Base-by-base conservation (phyloP, 768 basidiomycete genomes). In the Pilatotrama ljubarskyi region DNA sequence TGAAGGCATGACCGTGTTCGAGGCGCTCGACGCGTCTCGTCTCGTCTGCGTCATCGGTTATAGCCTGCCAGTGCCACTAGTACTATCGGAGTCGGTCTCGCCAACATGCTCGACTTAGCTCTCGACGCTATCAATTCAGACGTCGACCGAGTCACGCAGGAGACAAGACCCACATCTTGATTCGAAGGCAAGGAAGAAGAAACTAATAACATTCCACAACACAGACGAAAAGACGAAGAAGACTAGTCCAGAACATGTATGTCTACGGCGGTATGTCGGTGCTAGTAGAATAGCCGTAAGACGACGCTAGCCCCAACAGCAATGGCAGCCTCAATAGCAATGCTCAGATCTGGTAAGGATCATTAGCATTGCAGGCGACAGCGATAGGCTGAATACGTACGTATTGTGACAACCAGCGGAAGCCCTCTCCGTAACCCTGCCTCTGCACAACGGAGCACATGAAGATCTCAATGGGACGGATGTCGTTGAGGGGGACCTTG, bases 361-460 rank as follows among this genome's bases (percentile, higher is more conserved):
- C 5, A 35, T 35, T 13, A 51, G 36, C 20, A 22, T n/a, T 14
- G n/a, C 22, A 35, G 14, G 37, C n/a, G 35, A 2, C 20, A 6
- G 36, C n/a, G 17, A 50, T 5, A 46, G 22, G 20, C 35, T 15
- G 14, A 29, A 49, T 32, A 74, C 90, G 67, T 73, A 95, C 93
- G 77, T 97, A 97, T 95, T 95, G 95, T 64, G 93, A 95, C 60
- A 97, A 70, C 95, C 95, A 97, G 66, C 94, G 87, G 91, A 96
- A 94, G 59, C 95, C 96, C 79, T 98, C 96, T 61, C 95, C 96
- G 74, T 99, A 98, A 50, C 96, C 96, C 75, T 97, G 95, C 74
- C 96, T 84, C 83, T 96, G 94, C 56, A 99, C 97, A 57, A 99
- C 97, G 14, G 97, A 98, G 80, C 95, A 98, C 97, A 99, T 99